Base-by-base conservation (phyloP, 805 yeast species). In the Metschnikowia hibisci region DNA sequence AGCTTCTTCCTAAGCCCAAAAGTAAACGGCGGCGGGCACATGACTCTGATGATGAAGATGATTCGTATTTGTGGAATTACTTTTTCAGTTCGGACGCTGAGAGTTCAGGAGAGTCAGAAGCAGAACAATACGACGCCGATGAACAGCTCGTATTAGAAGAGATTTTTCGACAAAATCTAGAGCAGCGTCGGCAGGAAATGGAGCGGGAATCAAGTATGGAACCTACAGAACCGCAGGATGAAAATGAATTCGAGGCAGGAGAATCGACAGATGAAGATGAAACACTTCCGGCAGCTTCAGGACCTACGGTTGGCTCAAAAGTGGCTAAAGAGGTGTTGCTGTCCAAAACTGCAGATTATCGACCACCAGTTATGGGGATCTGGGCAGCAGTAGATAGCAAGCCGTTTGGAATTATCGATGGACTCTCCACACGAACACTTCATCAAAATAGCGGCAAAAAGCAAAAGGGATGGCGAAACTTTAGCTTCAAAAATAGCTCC, bases 221-320 rank as follows among this genome's bases (percentile, higher is more conserved):
- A 12, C 41, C 46, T 1, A 58, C 47, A 22, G 60, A 62, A 27
- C 51, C 54, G n/a, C 73, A 68, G 25, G 62, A 59, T 15, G 74
- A 71, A 30, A 63, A 57, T 15, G 67, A 56, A 6, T 66, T 67
- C 49, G 78, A 77, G 43, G 83, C 85, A 52, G 96, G 93, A 33
- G 96, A 90, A 54, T 87, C 95, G 12, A 93, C 99, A 0, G 99
- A 91, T 62, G 96, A 88, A 49, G 98, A 91, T 58, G 76, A 79
- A n/a, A 74, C 82, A 13, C 64, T 91, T 34, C 96, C 97, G 4
- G 80, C 84, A 5, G 71, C 84, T 3, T 71, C 79, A 44, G 69
- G 66, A 45, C 74, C 78, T 31, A 58, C 56, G 16, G 44, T 62
- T 8, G 95, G 95, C 2, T 76, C 85, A 9, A 85, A 87, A 53